A percentile compares a stretch with the other conserved stretches of the same genome.
Evolutionary conservation across 371 early-diverging fungal genomes (phyloP).

Genomic region (Smittium culicis): DNA sequence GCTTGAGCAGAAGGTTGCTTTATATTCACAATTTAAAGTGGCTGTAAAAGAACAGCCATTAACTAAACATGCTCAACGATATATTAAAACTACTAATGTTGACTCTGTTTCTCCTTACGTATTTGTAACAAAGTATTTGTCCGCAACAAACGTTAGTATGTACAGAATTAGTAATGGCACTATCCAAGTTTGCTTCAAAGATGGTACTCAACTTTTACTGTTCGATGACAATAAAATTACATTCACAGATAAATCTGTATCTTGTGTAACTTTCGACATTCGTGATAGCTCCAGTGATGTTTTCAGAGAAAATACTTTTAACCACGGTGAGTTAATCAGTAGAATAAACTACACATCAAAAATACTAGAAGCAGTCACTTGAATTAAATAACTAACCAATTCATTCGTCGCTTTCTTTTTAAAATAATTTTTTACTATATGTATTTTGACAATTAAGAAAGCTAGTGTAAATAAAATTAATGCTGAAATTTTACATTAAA

Average conservation of each 20-base stretch:
- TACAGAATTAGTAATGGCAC: slow-evolving; percentile 11
- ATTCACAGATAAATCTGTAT: slow-evolving; percentile 3
- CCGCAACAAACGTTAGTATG: slow-evolving; percentile 11
- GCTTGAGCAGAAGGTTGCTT: slow-evolving; percentile 11
- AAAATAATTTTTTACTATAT: too few relatives aligned
- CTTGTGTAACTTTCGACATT: slow-evolving; percentile 8
- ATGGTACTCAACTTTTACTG: slow-evolving; percentile 9
- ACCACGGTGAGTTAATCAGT: slow-evolving; percentile 7
- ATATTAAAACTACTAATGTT: neutral
- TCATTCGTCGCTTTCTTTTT: too few relatives aligned
- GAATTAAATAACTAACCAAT: neutral
- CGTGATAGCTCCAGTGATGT: neutral
- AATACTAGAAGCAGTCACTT: slow-evolving; percentile 5
- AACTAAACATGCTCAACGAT: neutral
- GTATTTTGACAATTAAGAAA: too few relatives aligned
- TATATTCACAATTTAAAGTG: slow-evolving; percentile 8
- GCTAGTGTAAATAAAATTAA: too few relatives aligned
- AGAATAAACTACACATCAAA: slow-evolving; percentile 12
- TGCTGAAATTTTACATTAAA: too few relatives aligned
- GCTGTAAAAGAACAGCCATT: slow-evolving; percentile 10
- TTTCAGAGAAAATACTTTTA: slow-evolving; percentile 1
- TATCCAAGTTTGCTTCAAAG: slow-evolving; percentile 12
- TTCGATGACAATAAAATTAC: slow-evolving; percentile 10
- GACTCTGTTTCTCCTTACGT: neutral
- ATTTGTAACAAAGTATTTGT: slow-evolving; percentile 12